These are phyloP conservation scores for Leptographium procerum DNA, from an alignment of 2,329 filamentous ascomycete genomes.

Conservation along the genomic window DNA sequence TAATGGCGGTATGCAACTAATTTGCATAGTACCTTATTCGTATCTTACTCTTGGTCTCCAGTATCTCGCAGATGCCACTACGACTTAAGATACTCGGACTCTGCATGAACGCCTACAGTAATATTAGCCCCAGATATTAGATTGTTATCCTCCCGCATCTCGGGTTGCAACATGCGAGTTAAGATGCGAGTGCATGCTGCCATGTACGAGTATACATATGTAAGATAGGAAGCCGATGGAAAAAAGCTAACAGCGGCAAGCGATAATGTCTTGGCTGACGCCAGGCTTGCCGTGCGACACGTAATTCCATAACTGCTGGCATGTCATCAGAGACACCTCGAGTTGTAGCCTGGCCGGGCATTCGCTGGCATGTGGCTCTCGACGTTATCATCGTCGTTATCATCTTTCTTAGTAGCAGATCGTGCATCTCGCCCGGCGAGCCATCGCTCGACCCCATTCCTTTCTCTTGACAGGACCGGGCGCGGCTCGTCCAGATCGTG, in stretches of 20 bases:
- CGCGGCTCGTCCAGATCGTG: neutral
- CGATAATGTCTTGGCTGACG: neutral
- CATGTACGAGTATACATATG: neutral
- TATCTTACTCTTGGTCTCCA: no score
- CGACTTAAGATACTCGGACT: no score
- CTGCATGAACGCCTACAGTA: conserved; percentile 7
- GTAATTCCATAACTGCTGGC: neutral
- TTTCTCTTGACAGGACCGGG: neutral
- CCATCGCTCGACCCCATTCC: neutral
- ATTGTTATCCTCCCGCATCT: neutral
- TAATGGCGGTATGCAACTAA: neutral
- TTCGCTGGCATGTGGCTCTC: neutral
- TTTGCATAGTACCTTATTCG: neutral
- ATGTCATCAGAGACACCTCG: neutral
- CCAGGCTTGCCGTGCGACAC: neutral
- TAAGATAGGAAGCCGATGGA: neutral
- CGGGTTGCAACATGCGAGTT: no score
- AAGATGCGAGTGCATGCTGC: no score
- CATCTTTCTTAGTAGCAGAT: no score
- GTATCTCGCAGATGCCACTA: neutral
- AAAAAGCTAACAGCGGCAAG: neutral
- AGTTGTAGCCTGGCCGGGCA: neutral
- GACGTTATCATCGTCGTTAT: neutral
- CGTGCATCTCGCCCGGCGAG: neutral
- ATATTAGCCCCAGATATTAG: neutral